These are phyloP conservation scores for Geosmithia flava DNA, from an alignment of 2,329 filamentous ascomycete genomes.

Conservation along the genomic window DNA sequence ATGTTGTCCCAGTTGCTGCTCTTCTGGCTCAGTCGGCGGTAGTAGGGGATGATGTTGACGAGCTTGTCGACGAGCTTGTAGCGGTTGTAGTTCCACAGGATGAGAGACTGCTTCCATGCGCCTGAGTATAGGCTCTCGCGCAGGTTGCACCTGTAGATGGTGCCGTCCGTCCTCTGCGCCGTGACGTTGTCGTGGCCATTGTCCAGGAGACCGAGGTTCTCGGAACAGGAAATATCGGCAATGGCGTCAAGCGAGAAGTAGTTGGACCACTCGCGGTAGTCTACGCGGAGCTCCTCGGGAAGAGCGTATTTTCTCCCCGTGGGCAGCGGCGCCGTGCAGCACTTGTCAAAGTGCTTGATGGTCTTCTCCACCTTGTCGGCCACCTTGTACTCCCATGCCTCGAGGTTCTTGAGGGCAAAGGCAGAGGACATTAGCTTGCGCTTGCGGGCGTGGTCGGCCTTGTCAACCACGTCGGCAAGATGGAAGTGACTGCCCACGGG, in stretches of 20 bases:
- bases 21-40: background rate
- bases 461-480: slow-evolving; percentile 38
- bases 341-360: background rate
- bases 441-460: slow-evolving; percentile 36
- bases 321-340: slow-evolving; percentile 4
- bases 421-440: slow-evolving; percentile 35
- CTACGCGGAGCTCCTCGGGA: slow-evolving; percentile 14
- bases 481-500: slow-evolving; percentile 35
- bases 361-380: background rate
- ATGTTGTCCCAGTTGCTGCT: background rate
- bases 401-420: slow-evolving; percentile 1
- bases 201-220: background rate
- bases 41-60: slow-evolving; percentile 15
- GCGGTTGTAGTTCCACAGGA: background rate
- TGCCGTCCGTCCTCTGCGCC: slow-evolving; percentile 1
- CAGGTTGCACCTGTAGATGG: background rate
- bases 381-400: slow-evolving; percentile 2
- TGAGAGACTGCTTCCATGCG: background rate
- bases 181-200: background rate
- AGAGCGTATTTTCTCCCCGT: background rate
- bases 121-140: background rate
- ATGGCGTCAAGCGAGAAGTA: slow-evolving; percentile 46
- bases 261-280: slow-evolving; percentile 38
- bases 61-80: slow-evolving; percentile 25
- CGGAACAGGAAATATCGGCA: slow-evolving; percentile 23